phyloP scores from a whole-genome alignment of 78 protist species.

The Creolimax fragrantissima region DNA sequence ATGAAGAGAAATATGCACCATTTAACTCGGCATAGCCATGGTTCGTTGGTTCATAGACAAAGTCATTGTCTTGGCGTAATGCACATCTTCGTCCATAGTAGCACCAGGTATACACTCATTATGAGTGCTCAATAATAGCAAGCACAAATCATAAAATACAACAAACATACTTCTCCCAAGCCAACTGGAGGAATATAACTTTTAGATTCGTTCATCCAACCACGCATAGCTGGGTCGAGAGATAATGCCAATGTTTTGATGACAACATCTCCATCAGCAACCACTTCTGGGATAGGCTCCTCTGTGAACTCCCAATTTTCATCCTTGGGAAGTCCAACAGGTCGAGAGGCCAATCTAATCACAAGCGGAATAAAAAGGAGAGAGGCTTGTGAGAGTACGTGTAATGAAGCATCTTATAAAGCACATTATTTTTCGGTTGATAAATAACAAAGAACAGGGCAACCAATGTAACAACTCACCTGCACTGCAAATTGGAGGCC shows the following conservation, averaged over 20 bases:
- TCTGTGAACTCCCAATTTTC: neutral
- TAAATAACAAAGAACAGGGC: neutral
- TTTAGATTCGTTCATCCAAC: slow-evolving; percentile 10
- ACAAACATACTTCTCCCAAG: neutral
- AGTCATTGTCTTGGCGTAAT: no score
- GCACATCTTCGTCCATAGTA: no score
- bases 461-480: neutral
- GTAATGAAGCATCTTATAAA: neutral
- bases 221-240: slow-evolving; percentile 1
- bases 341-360: neutral
- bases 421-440: neutral
- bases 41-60: no score
- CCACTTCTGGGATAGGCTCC: neutral
- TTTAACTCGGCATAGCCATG: no score
- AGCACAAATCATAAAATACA: neutral
- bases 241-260: neutral
- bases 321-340: neutral
- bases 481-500: neutral
- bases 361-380: neutral
- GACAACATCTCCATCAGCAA: neutral
- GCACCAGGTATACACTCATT: no score
- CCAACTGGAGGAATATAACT: neutral
- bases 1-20: no score
- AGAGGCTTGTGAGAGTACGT: neutral
- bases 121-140: no score